A percentile compares a stretch with the other conserved stretches of the same genome.
Conservation (phyloP, 805 yeast species). For the Metschnikowia baotianmanensis region DNA sequence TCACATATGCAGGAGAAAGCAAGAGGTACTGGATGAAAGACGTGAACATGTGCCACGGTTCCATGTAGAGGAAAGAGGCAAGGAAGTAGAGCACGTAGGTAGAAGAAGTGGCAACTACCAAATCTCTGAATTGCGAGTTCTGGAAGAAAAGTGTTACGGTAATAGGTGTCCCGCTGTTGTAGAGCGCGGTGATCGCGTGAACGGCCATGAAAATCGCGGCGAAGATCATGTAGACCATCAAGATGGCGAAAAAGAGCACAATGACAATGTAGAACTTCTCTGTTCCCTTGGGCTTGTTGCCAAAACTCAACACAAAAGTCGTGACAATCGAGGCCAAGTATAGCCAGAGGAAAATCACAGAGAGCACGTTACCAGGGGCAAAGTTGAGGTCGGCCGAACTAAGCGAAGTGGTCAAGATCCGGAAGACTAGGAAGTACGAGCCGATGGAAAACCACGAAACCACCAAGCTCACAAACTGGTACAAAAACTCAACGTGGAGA, state of each 20-base stretch:
- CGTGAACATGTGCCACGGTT: constrained; percentile 66
- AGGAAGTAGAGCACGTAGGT: constrained; percentile 61
- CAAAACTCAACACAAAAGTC: constrained; percentile 61
- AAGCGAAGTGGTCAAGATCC: constrained; percentile 56
- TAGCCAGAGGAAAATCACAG: constrained; percentile 53
- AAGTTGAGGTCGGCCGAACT: constrained; percentile 35
- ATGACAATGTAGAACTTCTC: constrained; percentile 51
- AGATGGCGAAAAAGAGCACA: constrained; percentile 55
- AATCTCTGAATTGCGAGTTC: constrained; percentile 44
- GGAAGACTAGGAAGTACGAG: constrained; percentile 59
- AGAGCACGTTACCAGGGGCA: constrained; percentile 48
- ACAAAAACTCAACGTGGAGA: constrained; percentile 54
- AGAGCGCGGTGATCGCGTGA: constrained; percentile 43
- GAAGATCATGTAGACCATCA: constrained; percentile 57
- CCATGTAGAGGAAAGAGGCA: constrained; percentile 57
- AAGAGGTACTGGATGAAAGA: constrained; percentile 52
- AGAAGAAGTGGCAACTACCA: constrained; percentile 57
- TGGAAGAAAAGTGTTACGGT: constrained; percentile 46
- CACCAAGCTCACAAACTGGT: constrained; percentile 51
- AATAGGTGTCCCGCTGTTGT: constrained; percentile 36
- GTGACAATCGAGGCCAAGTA: constrained; percentile 56
- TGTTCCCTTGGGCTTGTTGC: constrained; percentile 64
- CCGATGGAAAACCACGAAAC: constrained; percentile 66
- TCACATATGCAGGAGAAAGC: constrained; percentile 51
- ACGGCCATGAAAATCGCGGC: constrained; percentile 60